Evolutionary conservation across 805 yeast genomes (phyloP), one percentile per base, ranked within the genome.

Genomic region (Saccharomyces eubayanus): DNA sequence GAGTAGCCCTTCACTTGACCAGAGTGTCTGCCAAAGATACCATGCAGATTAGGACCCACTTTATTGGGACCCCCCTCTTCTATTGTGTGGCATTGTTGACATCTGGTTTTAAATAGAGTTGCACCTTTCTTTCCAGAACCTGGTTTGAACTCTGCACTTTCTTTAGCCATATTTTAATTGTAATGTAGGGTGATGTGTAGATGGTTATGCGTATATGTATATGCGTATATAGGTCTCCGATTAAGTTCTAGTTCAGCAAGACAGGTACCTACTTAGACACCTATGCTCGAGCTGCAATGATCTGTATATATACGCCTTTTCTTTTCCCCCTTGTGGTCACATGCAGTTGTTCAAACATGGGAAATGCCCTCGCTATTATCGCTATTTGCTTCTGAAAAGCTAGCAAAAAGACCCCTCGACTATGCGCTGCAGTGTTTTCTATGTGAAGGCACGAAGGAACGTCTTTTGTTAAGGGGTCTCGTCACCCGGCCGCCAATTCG

Each of bases 21-120:
- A 51, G 97, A 87, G 63, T 78, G 73, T 81, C 99, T 89, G 71
- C 95, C 95, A 61, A 94, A 80, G 64, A 94, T 78, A 77, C 97
- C 99, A 77, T 89, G 87, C 74, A 94, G 85, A 77, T 92, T 94
- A 73, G 99, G 99, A 76, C 99, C 99, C 69, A 92, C 97, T 83
- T 94, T 94, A 87, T 92, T 84, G 66, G 97, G 92, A 60, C 96
- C 98, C 71, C 96, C 96, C 59, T 78, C 80, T 76, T 92, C 98
- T 63, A 85, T 85, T 68, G 98, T 92, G 85, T 94, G 99, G 77
- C 99, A 94, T 81, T 94, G 98, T 66, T 90, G 81, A 78, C 99
- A 94, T 85, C 99, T 90, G 62, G 98, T 94, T 81, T 94, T 94
- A 86, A 94, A 94, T 63, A 94, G 81, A 72, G 89, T 89, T 64